Base-by-base conservation (phyloP, 2,329 filamentous ascomycete species). In the Phialocephala sp. region DNA sequence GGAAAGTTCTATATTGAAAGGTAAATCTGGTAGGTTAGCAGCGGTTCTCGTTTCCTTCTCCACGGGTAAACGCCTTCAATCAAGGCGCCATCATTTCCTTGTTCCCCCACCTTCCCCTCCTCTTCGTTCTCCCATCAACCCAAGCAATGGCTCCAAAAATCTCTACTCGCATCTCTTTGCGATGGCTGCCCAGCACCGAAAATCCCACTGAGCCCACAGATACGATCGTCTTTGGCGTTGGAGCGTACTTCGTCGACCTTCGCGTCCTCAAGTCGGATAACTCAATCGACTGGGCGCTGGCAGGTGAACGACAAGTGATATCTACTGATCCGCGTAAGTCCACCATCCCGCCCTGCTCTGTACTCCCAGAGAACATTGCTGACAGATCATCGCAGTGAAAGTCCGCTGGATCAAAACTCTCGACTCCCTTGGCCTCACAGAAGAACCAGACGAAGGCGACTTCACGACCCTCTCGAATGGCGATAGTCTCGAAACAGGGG, bases 261-360 rank as follows among this genome's bases (percentile, higher is more conserved):
- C 77, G 80, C 14, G 76, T 82, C 18, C 74, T 78, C 50, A 78
- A 77, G 63, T 27, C 65, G 5, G 73, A 79, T 0, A 68, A 71
- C 1, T 69, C 67, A 2, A 77, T 81, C 39, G 79, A 81, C 68
- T 82, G 80, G 80, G 79, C 77, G 0, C 78, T 81, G 64, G 79
- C 80, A 1, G 80, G 80, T 8, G 75, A 79, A 64, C 72, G 78
- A 52, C 66, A 80, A 1, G 73, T 80, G 8, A 73, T 80, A 63
- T 73, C 72, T 18, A 59, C 72, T 37, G 73, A 77, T 45, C 76
- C 78, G 4, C 67, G 79, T 80, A 72, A 39, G 76, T 73, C 2
- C 50, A 20, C 22, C 6, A 20, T 12, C 57, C 20, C 45, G 27
- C n/a, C n/a, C 22, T 43, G 27, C 15, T 56, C 3, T 54, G 3